phyloP scores from a whole-genome alignment of 1,139 yeast genomes.

The Fermentozyma sake region DNA sequence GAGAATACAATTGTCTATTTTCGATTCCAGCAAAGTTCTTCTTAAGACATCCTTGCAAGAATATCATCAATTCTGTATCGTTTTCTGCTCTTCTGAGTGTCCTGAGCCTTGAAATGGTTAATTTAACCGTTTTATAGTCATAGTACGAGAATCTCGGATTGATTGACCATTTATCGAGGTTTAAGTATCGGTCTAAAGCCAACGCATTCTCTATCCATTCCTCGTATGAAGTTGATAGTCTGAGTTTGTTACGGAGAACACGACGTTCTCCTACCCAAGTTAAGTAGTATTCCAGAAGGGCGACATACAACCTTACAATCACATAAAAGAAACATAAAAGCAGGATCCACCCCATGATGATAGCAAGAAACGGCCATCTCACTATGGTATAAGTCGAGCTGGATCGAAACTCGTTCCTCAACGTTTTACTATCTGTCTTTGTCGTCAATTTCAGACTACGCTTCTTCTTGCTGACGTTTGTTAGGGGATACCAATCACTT shows the following conservation, averaged over 20 bases:
- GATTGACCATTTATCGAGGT: slow-evolving; percentile 59
- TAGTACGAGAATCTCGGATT: slow-evolving; percentile 64
- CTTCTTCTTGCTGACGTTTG: slow-evolving; percentile 12
- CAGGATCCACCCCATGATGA: slow-evolving; percentile 51
- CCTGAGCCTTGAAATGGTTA: slow-evolving; percentile 45
- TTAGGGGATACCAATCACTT: slow-evolving; percentile 67
- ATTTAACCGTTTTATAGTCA: slow-evolving; percentile 57
- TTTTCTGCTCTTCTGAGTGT: slow-evolving; percentile 27
- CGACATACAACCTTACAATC: slow-evolving; percentile 55
- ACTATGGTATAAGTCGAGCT: slow-evolving; percentile 50
- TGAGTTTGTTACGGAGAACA: slow-evolving; percentile 43
- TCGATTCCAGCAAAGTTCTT: slow-evolving; percentile 78
- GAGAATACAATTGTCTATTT: slow-evolving; percentile 66
- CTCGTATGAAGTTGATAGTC: slow-evolving; percentile 45
- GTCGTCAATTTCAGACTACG: slow-evolving; percentile 4
- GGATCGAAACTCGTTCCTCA: slow-evolving; percentile 37
- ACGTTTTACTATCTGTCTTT: slow-evolving; percentile 1
- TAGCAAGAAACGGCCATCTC: slow-evolving; percentile 60
- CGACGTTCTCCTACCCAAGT: slow-evolving; percentile 61
- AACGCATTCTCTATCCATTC: slow-evolving; percentile 65
- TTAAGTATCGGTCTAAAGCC: slow-evolving; percentile 52
- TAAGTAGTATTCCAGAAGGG: slow-evolving; percentile 54
- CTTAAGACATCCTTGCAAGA: slow-evolving; percentile 65
- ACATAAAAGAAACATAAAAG: slow-evolving; percentile 49
- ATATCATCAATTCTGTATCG: slow-evolving; percentile 46